A percentile compares a stretch with the other conserved stretches of the same genome.
These are phyloP conservation scores for Spiraea crenata DNA, from an alignment of 331 rosid genomes.

Conservation along the genomic window DNA sequence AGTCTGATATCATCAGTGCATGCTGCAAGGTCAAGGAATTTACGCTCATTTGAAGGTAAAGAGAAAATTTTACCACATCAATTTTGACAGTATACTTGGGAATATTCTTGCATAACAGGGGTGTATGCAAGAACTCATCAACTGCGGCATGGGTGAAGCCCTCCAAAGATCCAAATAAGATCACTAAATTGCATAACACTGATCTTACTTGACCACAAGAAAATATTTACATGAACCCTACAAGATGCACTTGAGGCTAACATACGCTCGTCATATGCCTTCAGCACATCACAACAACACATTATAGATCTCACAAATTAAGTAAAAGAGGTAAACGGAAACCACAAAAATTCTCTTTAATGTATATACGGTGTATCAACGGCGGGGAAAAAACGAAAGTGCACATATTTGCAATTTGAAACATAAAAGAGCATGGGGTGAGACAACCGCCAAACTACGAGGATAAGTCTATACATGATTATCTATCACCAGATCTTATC, in stretches of 20 bases:
- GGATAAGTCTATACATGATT: slow-evolving; percentile 10
- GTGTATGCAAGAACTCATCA: neutral
- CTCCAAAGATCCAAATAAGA: neutral
- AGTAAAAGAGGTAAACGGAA: neutral
- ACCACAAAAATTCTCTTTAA: neutral
- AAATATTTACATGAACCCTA: no score
- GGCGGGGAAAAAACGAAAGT: neutral
- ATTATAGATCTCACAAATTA: neutral
- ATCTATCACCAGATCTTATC: neutral
- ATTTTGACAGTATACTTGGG: no score
- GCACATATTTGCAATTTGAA: neutral
- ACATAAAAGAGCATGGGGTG: neutral
- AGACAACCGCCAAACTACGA: neutral
- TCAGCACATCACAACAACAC: neutral
- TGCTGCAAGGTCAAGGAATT: neutral
- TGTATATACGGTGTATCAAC: neutral
- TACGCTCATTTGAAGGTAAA: neutral
- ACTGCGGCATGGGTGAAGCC: neutral
- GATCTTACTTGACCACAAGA: no score
- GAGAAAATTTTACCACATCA: no score
- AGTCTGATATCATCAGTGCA: neutral
- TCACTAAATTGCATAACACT: slow-evolving; percentile 6
- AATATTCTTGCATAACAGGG: no score
- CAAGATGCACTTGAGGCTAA: no score
- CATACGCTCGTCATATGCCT: no score